Percentiles rank a stretch among this genome's conserved stretches.
phyloP scores from a whole-genome alignment of 202 grass and related monocot genomes.

The Carex arenaria region DNA sequence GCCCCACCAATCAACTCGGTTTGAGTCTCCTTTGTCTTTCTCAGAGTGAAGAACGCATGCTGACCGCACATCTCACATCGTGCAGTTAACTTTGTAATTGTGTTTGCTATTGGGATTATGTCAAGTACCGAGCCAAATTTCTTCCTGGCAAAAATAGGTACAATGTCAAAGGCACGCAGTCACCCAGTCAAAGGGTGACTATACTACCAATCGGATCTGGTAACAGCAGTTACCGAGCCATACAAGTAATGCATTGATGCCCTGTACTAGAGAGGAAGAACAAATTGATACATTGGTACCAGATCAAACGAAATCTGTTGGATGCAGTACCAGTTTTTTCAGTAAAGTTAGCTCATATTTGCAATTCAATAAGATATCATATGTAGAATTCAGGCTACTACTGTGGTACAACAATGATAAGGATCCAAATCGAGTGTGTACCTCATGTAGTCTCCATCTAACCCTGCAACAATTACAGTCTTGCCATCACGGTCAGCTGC shows the following conservation, averaged over 20 bases:
- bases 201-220: background rate
- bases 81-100: slow-evolving; percentile 79
- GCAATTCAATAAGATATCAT: background rate
- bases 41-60: slow-evolving; percentile 82
- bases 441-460: slow-evolving; percentile 97
- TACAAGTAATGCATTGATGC: background rate
- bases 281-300: background rate
- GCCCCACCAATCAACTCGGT: slow-evolving; percentile 86
- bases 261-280: background rate
- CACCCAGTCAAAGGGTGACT: background rate
- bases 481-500: slow-evolving; percentile 81
- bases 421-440: slow-evolving; percentile 7
- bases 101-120: slow-evolving; percentile 76
- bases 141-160: slow-evolving; percentile 36
- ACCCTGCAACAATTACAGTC: slow-evolving; percentile 68
- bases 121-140: slow-evolving; percentile 91
- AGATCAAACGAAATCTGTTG: background rate
- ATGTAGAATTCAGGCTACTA: background rate
- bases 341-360: background rate
- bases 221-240: background rate
- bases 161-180: background rate
- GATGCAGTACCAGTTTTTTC: background rate
- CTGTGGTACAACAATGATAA: background rate
- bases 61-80: slow-evolving; percentile 65
- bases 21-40: slow-evolving; percentile 78